These are phyloP conservation scores for Athelia psychrophila DNA, from an alignment of 1,284 basidiomycete genomes.

Conservation along the genomic window DNA sequence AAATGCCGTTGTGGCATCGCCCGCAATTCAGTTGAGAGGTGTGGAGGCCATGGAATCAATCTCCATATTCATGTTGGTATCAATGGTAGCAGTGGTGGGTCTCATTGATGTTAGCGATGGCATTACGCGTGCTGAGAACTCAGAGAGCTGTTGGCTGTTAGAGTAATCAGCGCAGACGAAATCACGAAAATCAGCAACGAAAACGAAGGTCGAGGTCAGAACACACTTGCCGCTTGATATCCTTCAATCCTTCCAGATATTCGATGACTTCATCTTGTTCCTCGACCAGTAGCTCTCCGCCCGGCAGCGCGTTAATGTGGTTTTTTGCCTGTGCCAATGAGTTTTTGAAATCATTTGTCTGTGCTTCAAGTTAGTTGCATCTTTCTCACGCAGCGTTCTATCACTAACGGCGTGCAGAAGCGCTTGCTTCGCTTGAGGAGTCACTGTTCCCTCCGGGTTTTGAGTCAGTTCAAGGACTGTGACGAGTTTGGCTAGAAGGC, in stretches of 20 bases:
- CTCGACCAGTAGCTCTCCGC: constrained; percentile 59
- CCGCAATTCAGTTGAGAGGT: constrained; percentile 19
- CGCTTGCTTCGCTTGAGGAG: constrained; percentile 56
- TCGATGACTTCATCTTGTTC: constrained; percentile 65
- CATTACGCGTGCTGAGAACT: constrained; percentile 34
- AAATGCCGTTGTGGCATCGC: too few relatives aligned
- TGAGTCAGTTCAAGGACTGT: constrained; percentile 54
- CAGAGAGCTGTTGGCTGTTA: constrained; percentile 35
- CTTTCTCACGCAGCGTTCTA: neutral
- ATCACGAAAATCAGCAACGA: neutral
- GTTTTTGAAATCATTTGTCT: constrained; percentile 68
- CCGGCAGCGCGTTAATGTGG: constrained; percentile 51
- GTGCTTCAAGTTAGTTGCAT: constrained; percentile 1
- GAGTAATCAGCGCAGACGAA: neutral
- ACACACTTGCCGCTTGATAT: constrained; percentile 51
- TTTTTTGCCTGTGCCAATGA: constrained; percentile 55
- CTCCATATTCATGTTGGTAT: constrained; percentile 37
- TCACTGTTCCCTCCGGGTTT: constrained; percentile 45
- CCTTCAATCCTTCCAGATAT: constrained; percentile 57
- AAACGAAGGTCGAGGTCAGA: neutral
- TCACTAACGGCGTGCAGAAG: constrained; percentile 56
- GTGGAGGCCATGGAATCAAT: constrained; percentile 57
- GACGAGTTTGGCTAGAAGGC: constrained; percentile 50
- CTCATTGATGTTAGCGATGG: constrained; percentile 1
- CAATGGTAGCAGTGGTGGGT: neutral